Base-by-base conservation (phyloP, 2,329 filamentous ascomycete genomes). In the Berkeleyomyces basicola region DNA sequence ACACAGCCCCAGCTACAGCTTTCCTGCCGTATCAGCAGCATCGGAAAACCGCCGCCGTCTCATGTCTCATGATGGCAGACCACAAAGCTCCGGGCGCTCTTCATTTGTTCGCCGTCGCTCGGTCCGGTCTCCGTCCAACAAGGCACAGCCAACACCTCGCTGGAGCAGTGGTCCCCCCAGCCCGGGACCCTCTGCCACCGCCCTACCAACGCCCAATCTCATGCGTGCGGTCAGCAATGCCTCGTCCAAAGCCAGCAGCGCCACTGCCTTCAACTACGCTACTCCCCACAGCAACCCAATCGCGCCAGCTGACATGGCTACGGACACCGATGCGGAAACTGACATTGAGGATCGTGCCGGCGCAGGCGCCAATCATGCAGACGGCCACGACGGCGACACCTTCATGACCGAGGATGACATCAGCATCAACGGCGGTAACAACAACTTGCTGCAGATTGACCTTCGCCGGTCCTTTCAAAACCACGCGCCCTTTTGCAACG, bases 241-340 rank as follows among this genome's bases (percentile, higher is more conserved):
- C 31, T 64, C 63, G 36, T 60, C 72, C 68, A 64, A 57, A n/a
- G 49, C 59, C 37, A 68, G 70, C 61, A 72, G 77, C 40, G 71
- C 71, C 11, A 76, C 75, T 10, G 82, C 79, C 0, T 83, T 83
- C 66, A 84, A 83, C n/a, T 90, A 90, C 68, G 85, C 86, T 2
- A 91, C 87, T 0, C 87, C 87, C 0, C 78, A 85, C 69, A 90
- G 86, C 68, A 85, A 83, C 65, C 80, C 77, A 3, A 77, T 81
- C 0, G 70, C 73, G 7, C 71, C 46, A 5, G 55, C 31, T 16
- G 23, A n/a, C 67, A 1, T 69, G 67, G 70, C 31, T 71, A 72
- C 57, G 66, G 68, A 14, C 67, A 64, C 59, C 66, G 43, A 46
- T 46, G 11, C 3, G 4, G 43, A n/a, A 4, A n/a, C 43, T n/a